Base-by-base conservation (phyloP, 805 yeast genomes). In the Barnettozyma botsteinii region DNA sequence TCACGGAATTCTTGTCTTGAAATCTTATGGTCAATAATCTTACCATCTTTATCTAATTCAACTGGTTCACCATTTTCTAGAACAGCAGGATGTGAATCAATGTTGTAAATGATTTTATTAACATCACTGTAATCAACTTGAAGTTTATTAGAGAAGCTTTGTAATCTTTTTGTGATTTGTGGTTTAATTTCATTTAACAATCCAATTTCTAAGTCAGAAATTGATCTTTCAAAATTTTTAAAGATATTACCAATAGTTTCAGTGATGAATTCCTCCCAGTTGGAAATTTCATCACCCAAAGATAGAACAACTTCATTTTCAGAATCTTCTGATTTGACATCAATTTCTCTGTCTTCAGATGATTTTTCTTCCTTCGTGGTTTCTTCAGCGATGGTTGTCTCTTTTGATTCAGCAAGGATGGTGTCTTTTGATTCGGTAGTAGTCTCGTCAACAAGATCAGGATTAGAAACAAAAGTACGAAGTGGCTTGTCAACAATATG, bases 1-100 rank as follows among this genome's bases (percentile, higher is more conserved):
- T 68, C 73, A 56, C 81, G 70, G 50, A 69, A 59, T 27, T 65
- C 67, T 46, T 70, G 69, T 51, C 81, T 64, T 2, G 73, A 56
- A 24, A 76, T 64, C 45, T 63, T 66, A 27, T 55, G 55, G 13
- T 55, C 56, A 29, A 68, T 50, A 37, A 63, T 52, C 14, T 59
- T 60, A 17, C 66, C 65, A 5, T 53, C 49, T 30, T 47, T 49
- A 40, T 65, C 68, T 34, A 66, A 52, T 38, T 57, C 64, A 19
- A 57, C 56, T 7, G 52, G 53, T 35, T 61, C 57, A 9, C 62
- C 66, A 17, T 62, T 60, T 23, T 52, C 57, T 18, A 61, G 47
- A 23, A 55, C 50, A 7, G 53, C 61, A 28, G 57, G 48, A 4
- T 60, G 60, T 14, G 71, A 65, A 35, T 66, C 62, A 33, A 67